These are phyloP conservation scores for Floccularia luteovirens DNA, from an alignment of 768 basidiomycete species.

Conservation along the genomic window DNA sequence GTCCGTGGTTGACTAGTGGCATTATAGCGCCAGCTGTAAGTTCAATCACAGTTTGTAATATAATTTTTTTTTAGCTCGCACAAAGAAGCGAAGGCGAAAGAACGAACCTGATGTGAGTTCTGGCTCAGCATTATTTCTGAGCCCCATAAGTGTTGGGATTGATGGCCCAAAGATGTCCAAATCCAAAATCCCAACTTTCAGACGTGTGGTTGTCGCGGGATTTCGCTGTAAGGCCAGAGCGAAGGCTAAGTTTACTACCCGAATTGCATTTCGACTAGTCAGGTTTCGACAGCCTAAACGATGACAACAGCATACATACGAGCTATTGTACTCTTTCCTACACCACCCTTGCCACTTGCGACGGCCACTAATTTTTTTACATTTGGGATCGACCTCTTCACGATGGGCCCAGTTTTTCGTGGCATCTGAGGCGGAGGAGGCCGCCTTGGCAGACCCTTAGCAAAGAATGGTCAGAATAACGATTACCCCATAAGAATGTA, in stretches of 20 bases:
- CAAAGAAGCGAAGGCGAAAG: too few species aligned
- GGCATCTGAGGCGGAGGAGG: conserved; percentile 50
- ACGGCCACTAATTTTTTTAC: conserved; percentile 80
- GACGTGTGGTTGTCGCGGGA: conserved; percentile 23
- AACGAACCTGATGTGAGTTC: conserved; percentile 58
- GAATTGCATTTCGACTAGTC: not conserved
- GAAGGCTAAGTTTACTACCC: conserved; percentile 74
- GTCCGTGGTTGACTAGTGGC: conserved; percentile 80
- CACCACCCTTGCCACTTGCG: conserved; percentile 92
- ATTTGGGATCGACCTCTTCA: conserved; percentile 55
- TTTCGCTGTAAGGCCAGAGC: conserved; percentile 47
- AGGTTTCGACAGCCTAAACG: not conserved
- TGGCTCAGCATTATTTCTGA: conserved; percentile 74
- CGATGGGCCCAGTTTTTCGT: conserved; percentile 42
- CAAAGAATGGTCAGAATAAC: not conserved
- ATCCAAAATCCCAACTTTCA: conserved; percentile 83
- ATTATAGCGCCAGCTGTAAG: conserved; percentile 64
- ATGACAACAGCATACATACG: conserved; percentile 35
- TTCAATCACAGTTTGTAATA: too few species aligned
- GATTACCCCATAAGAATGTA: not conserved
- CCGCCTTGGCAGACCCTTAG: conserved; percentile 22
- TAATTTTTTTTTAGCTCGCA: too few species aligned
- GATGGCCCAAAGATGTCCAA: conserved; percentile 96
- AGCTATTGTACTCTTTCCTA: conserved; percentile 91
- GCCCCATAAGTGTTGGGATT: conserved; percentile 87